Conservation (phyloP, 2,329 filamentous ascomycete genomes). For the Aspergillus sp. region DNA sequence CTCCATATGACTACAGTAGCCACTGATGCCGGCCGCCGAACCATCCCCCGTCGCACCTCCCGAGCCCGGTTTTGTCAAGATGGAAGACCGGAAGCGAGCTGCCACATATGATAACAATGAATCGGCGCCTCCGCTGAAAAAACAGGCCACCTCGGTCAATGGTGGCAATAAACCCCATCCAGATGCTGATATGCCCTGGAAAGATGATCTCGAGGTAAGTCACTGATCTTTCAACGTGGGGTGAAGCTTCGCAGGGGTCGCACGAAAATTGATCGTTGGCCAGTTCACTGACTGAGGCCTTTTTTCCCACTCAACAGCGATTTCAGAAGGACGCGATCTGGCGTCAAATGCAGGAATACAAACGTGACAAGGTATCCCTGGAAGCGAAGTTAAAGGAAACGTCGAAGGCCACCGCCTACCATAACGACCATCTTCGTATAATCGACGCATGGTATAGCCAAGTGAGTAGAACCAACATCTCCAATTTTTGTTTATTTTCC, state of each 20-base stretch:
- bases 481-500: not conserved
- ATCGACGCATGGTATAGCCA: slow-evolving; percentile 95
- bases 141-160: slow-evolving; percentile 76
- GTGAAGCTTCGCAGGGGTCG: slow-evolving; percentile 15
- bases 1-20: slow-evolving; percentile 44
- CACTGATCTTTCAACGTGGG: slow-evolving; percentile 10
- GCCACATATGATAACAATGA: slow-evolving; percentile 78
- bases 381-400: slow-evolving; percentile 80
- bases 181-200: slow-evolving; percentile 68
- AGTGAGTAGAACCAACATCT: slow-evolving; percentile 53
- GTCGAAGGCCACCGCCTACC: slow-evolving; percentile 72
- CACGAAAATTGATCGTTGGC: slow-evolving; percentile 2
- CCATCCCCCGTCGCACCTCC: slow-evolving; percentile 70
- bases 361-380: slow-evolving; percentile 79
- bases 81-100: slow-evolving; percentile 99
- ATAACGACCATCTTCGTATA: slow-evolving; percentile 88
- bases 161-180: slow-evolving; percentile 65
- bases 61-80: slow-evolving; percentile 80
- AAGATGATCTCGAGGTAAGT: slow-evolving; percentile 73
- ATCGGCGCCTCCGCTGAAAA: slow-evolving; percentile 83
- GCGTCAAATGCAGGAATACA: slow-evolving; percentile 97
- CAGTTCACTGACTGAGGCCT: slow-evolving; percentile 18
- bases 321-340: slow-evolving; percentile 96
- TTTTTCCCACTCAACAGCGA: slow-evolving; percentile 55
- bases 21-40: slow-evolving; percentile 87